Conservation (phyloP, 768 basidiomycete genomes). For the Rossbeevera mucosa region DNA sequence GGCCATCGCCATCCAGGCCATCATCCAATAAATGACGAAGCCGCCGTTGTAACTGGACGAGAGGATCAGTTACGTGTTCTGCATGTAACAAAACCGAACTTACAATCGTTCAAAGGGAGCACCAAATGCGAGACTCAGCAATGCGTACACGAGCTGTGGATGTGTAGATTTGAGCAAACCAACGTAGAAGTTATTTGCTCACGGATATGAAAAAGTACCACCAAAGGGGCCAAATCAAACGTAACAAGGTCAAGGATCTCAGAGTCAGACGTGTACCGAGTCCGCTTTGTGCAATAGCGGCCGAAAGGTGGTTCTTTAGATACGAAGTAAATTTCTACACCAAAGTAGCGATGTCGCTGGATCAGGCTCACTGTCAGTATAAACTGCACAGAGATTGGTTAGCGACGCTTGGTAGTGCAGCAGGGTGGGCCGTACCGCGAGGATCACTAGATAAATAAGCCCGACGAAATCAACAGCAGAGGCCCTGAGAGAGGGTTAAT, state of each 20-base stretch:
- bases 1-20: constrained; percentile 54
- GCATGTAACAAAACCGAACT: constrained; percentile 11
- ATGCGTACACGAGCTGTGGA: constrained; percentile 50
- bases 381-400: constrained; percentile 15
- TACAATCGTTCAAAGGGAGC: constrained; percentile 49
- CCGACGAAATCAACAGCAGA: constrained; percentile 51
- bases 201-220: constrained; percentile 43
- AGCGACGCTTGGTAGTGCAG: background rate
- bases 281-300: constrained; percentile 35
- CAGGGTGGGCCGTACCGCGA: constrained; percentile 17
- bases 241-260: constrained; percentile 36
- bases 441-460: constrained; percentile 45
- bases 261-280: constrained; percentile 37
- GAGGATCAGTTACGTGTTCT: background rate
- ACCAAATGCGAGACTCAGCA: constrained; percentile 57
- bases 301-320: constrained; percentile 29
- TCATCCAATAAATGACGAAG: constrained; percentile 65
- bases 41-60: constrained; percentile 44
- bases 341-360: background rate
- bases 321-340: background rate
- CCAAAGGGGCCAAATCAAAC: constrained; percentile 35
- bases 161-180: background rate
- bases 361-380: constrained; percentile 23
- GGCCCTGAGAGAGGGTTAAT: constrained; percentile 35
- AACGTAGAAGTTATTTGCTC: constrained; percentile 11